Base-by-base conservation (phyloP, 495 filamentous ascomycete genomes). In the Penicillium coprophilum region DNA sequence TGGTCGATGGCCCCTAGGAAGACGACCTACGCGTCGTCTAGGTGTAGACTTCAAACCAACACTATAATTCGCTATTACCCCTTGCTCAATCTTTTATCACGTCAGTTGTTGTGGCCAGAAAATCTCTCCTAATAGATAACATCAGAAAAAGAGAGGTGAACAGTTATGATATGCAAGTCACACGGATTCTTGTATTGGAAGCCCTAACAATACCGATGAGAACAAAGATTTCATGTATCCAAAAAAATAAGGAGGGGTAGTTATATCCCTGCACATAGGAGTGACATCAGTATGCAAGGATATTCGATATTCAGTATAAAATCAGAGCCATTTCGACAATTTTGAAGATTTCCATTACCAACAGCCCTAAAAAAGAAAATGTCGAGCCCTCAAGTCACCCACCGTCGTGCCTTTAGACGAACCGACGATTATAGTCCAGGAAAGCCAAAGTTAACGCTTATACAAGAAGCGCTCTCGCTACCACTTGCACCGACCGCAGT, bases 381-480 rank as follows among this genome's bases (percentile, higher is more conserved):
- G 41, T 24, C 41, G 4, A 13, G 41, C 19, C 40, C 10, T 44
- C 10, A 12, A 44, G 12, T 44, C 2, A 63, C 57, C n/a, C 23
- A 30, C 15, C 65, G 65, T 19, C 65, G 53, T 1, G 65, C 57
- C 38, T 71, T 59, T 24, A 65, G 68, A 13, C 64, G 69, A 24
- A 73, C 69, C 2, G 65, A 68, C 53, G 56, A 73, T 53, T 56
- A 57, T 34, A 72, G 62, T 11, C 60, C 68, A 0, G 66, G 65
- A 17, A 62, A 60, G 8, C 52, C 63, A 1, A 69, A 63, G 43
- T 3, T 71, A 2, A 59, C 69, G 46, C 50, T 68, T 3, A 56
- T 66, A 6, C 36, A 43, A 0, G 71, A 72, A 55, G 28, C 39
- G 1, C 40, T 62, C 15, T 51, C 59, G 9, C 56, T 60, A 0